Percentiles rank a stretch among this genome's conserved stretches.
Evolutionary conservation across 108 stramenopile genomes (phyloP).

Genomic region (Cyclotella baltica): DNA sequence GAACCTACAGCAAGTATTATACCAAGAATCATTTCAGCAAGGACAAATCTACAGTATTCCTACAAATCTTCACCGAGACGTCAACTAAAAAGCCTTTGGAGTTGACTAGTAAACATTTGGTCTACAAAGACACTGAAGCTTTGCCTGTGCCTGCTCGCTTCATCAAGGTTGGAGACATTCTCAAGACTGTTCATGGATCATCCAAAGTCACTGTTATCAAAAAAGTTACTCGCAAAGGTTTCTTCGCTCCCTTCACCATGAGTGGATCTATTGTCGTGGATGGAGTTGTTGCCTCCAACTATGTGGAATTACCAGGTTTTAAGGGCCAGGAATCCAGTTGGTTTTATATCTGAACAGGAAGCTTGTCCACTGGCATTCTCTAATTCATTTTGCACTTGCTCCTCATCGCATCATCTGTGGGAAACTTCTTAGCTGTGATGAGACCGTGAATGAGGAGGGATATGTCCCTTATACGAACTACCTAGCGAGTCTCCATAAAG

Average conservation of each 20-base stretch:
- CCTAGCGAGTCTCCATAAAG: too few relatives aligned
- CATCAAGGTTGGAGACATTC: background rate
- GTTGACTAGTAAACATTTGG: background rate
- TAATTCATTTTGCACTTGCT: background rate
- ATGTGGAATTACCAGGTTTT: background rate
- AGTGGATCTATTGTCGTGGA: background rate
- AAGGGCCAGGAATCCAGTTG: background rate
- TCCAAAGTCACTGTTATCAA: background rate
- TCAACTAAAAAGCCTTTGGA: background rate
- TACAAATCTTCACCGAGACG: background rate
- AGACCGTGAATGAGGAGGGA: background rate
- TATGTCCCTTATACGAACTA: background rate
- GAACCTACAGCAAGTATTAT: slow-evolving; percentile 4
- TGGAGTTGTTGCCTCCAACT: background rate
- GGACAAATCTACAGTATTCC: background rate
- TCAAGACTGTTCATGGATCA: slow-evolving; percentile 2
- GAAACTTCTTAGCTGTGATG: background rate
- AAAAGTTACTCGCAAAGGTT: slow-evolving; percentile 7
- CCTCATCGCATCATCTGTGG: slow-evolving; percentile 6
- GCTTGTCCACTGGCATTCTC: background rate
- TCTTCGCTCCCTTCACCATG: background rate
- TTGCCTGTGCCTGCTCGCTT: slow-evolving; percentile 4
- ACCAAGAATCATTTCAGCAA: background rate
- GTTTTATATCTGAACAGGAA: background rate
- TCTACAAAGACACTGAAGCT: background rate